Evolutionary conservation across 2,329 filamentous ascomycete genomes (phyloP), one percentile per base, ranked within the genome.

Genomic region (Epichloe hybrida): DNA sequence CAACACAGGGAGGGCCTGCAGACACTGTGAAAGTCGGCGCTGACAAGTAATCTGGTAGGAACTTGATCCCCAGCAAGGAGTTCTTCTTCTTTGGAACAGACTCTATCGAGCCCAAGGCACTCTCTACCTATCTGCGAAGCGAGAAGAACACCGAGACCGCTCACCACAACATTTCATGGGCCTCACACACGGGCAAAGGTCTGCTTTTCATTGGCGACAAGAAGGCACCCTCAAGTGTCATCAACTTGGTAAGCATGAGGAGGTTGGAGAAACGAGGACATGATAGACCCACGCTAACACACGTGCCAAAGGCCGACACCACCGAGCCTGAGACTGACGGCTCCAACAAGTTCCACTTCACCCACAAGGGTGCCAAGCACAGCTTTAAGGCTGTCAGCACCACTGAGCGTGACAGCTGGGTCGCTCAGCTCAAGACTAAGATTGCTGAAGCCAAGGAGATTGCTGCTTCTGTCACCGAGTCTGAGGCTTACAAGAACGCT

Each of bases 121-220:
- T 96, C 52, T 70, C 76, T 59, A 72, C 77, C 61, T 96, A 91
- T 75, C 77, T 94, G 60, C 88, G 89, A 72, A 83, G 81, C 62
- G 89, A 95, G 79, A 96, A 96, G 83, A 76, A 83, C 51, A 76
- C 83, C 50, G 76, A 78, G 55, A 69, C 83, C 58, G 84, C 86
- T 54, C 84, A 94, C 73, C 78, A 86, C 58, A 84, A 85, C 60
- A 84, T 82, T 59, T 86, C 93, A 37, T 96, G 93, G 88, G 88
- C 91, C 56, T 83, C 82, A 59, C 82, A 95, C 76, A 96, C 91
- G 53, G 91, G 91, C 68, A 95, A 95, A 77, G 93, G 93, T 64
- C 84, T 97, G 20, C 76, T 97, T 41, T 95, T 94, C 78, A 86
- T 88, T 70, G 84, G 85, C 63, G 86, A 95, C 72, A 95, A 94